These are phyloP conservation scores for Mrakia frigida DNA, from an alignment of 768 basidiomycete genomes.

Conservation along the genomic window DNA sequence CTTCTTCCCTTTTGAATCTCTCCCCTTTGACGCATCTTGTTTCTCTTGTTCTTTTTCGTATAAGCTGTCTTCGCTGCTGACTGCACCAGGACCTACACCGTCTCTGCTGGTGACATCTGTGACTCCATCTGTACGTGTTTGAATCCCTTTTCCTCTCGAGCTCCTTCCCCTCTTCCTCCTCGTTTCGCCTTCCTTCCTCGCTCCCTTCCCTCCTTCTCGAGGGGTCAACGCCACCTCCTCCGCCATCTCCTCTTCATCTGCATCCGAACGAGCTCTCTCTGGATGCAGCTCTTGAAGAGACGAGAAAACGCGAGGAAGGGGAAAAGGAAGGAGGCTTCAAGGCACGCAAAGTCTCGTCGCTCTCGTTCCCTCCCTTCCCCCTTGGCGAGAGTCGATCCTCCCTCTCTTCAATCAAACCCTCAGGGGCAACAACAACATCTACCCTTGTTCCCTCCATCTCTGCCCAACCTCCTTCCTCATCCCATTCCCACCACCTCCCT, in stretches of 20 bases:
- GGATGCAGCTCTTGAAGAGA: background rate
- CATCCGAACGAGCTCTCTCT: background rate
- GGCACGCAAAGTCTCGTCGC: background rate
- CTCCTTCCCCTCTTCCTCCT: slow-evolving; percentile 2
- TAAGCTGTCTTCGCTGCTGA: slow-evolving; percentile 15
- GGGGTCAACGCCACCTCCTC: background rate
- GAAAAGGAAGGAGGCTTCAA: background rate
- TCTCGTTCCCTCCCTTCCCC: background rate
- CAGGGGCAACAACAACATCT: no score
- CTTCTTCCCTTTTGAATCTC: background rate
- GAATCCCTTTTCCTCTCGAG: background rate
- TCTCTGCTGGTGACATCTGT: slow-evolving; percentile 32
- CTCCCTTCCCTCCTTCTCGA: background rate
- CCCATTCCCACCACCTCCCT: background rate
- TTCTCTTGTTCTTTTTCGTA: background rate
- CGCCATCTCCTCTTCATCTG: background rate
- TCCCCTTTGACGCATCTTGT: background rate
- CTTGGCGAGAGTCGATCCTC: background rate
- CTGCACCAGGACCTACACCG: slow-evolving; percentile 32
- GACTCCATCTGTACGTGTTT: slow-evolving; percentile 30
- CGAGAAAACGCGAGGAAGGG: background rate
- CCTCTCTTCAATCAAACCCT: background rate
- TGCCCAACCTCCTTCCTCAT: background rate
- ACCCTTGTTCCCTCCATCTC: background rate
- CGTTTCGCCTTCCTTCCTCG: background rate